Evolutionary conservation across 2,329 filamentous ascomycete species (phyloP).

Genomic region (Camptophora hylomeconis): DNA sequence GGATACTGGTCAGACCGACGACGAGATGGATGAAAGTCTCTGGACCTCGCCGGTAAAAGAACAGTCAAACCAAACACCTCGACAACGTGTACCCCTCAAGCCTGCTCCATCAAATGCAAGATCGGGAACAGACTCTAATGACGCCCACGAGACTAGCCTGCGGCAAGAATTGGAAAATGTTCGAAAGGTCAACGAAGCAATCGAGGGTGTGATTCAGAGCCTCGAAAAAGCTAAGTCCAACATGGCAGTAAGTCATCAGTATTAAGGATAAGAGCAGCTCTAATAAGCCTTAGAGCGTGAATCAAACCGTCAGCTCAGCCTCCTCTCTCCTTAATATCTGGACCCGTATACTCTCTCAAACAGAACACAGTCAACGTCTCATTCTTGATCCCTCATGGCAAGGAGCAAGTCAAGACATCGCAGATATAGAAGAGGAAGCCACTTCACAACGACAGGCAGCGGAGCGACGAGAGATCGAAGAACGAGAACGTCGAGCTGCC

Average conservation of each 20-base stretch:
- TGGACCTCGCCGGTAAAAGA: no score
- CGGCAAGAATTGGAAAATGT: conserved; percentile 71
- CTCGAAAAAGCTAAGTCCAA: conserved; percentile 35
- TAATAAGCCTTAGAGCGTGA: conserved; percentile 51
- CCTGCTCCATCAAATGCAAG: not conserved
- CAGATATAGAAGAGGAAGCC: conserved; percentile 75
- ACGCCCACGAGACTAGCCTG: conserved; percentile 60
- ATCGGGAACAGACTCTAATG: conserved; percentile 25
- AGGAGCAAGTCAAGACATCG: conserved; percentile 72
- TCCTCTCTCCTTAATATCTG: conserved; percentile 86
- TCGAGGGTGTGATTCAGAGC: conserved; percentile 47
- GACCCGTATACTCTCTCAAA: conserved; percentile 91
- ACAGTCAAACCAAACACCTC: not conserved
- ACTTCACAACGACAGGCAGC: conserved; percentile 60
- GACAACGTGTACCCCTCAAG: not conserved
- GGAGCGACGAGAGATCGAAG: conserved; percentile 63
- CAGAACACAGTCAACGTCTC: conserved; percentile 90
- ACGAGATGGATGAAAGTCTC: no score
- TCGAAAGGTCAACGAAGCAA: conserved; percentile 72
- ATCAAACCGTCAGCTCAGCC: conserved; percentile 71
- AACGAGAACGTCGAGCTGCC: conserved; percentile 64
- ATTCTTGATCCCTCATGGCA: conserved; percentile 83
- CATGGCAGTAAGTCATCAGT: conserved; percentile 30
- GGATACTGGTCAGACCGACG: no score
- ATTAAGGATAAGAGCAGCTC: conserved; percentile 8